phyloP scores from a whole-genome alignment of 805 yeast species.

The Tetrapisispora taiwanensis region DNA sequence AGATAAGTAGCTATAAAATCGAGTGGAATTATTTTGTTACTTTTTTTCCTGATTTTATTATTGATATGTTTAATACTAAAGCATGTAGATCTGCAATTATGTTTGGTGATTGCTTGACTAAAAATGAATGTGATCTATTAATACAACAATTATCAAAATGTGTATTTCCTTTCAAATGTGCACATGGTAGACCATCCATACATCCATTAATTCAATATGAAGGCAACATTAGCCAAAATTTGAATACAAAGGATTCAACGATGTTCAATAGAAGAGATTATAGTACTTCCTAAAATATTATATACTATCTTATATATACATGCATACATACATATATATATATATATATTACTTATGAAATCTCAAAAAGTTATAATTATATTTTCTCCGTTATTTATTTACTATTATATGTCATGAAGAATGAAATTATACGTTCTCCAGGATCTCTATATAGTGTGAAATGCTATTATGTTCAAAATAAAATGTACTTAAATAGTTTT shows the following conservation, averaged over 20 bases:
- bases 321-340: too few relatives aligned
- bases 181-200: slow-evolving; percentile 75
- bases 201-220: slow-evolving; percentile 34
- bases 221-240: neutral
- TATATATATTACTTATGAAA: too few relatives aligned
- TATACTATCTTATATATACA: too few relatives aligned
- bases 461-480: too few relatives aligned
- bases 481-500: too few relatives aligned
- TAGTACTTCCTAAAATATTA: too few relatives aligned
- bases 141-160: slow-evolving; percentile 39
- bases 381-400: too few relatives aligned
- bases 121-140: slow-evolving; percentile 36
- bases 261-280: too few relatives aligned
- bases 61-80: slow-evolving; percentile 43
- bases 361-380: too few relatives aligned
- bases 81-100: slow-evolving; percentile 64
- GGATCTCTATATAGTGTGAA: too few relatives aligned
- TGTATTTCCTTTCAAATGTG: slow-evolving; percentile 62
- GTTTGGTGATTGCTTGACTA: slow-evolving; percentile 52
- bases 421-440: too few relatives aligned
- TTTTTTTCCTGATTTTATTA: slow-evolving; percentile 41
- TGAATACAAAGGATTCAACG: neutral
- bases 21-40: slow-evolving; percentile 33
- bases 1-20: neutral
- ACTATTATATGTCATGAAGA: too few relatives aligned